These are phyloP conservation scores for Ophiorrhiza pumila DNA, from an alignment of 257 asterid genomes.

Conservation along the genomic window DNA sequence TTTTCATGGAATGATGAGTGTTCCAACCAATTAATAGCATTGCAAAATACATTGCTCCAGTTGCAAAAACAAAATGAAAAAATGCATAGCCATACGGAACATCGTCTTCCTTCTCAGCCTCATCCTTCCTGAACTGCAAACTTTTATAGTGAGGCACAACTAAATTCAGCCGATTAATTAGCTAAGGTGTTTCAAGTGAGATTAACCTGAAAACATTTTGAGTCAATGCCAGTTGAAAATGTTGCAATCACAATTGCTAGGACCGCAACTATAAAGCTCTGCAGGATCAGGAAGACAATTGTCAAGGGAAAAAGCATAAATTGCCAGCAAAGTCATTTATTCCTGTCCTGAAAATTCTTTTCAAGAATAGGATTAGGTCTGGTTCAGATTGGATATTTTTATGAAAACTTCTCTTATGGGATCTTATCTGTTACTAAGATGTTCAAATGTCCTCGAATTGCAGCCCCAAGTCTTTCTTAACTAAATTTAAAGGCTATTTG, in stretches of 20 bases:
- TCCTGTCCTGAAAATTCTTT: neutral
- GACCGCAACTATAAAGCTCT: slow-evolving; percentile 54
- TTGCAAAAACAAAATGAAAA: slow-evolving; percentile 50
- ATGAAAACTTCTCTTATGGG: neutral
- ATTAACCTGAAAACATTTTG: slow-evolving; percentile 51
- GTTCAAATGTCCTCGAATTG: no score
- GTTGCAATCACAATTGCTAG: slow-evolving; percentile 49
- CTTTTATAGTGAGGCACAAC: slow-evolving; percentile 8
- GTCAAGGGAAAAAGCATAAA: neutral
- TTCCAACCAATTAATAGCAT: slow-evolving; percentile 58
- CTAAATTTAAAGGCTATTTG: neutral
- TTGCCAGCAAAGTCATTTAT: neutral
- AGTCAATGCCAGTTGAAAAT: slow-evolving; percentile 51
- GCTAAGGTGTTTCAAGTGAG: slow-evolving; percentile 1
- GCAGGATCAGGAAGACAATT: slow-evolving; percentile 21
- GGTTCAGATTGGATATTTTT: neutral
- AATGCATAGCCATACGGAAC: slow-evolving; percentile 53
- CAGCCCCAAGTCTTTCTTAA: neutral
- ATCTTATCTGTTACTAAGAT: no score
- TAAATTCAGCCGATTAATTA: neutral
- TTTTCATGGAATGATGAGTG: slow-evolving; percentile 49
- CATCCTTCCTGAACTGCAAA: slow-evolving; percentile 44
- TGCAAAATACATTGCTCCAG: slow-evolving; percentile 58
- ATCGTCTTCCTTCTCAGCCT: slow-evolving; percentile 34
- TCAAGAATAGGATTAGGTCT: no score